A percentile compares a stretch with the other conserved stretches of the same genome.
Conservation (phyloP, 805 yeast genomes). For the Zygotorulaspora danielsina region DNA sequence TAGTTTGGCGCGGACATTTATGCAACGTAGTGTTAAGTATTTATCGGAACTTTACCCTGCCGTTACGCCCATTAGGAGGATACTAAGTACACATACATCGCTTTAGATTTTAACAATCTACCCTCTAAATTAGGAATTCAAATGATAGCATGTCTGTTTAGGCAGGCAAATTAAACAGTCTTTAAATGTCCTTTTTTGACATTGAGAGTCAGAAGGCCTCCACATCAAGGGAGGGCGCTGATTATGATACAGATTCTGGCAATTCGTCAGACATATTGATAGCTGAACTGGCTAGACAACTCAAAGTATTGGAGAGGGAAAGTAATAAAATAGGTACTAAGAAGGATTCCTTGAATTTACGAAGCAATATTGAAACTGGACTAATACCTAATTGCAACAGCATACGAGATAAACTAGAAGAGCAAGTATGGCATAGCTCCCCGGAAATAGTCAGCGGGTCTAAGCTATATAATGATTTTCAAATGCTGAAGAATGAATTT, state of each 20-base stretch:
- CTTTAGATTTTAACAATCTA: no score
- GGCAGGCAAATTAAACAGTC: no score
- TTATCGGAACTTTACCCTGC: no score
- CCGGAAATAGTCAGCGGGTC: constrained; percentile 14
- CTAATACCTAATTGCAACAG: constrained; percentile 23
- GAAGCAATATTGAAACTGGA: constrained; percentile 29
- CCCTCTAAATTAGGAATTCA: no score
- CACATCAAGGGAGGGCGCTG: constrained; percentile 3
- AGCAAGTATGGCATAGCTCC: constrained; percentile 7
- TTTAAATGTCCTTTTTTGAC: constrained; percentile 28
- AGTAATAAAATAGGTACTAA: constrained; percentile 19
- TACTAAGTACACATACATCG: no score
- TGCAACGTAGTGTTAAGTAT: no score
- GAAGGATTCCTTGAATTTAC: constrained; percentile 38
- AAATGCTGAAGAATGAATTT: constrained; percentile 46
- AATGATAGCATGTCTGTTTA: no score
- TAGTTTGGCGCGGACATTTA: no score
- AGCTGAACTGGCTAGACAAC: constrained; percentile 14
- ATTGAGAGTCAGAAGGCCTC: constrained; percentile 16
- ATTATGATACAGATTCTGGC: not conserved
- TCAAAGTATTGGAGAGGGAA: constrained; percentile 16
- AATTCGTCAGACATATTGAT: constrained; percentile 11
- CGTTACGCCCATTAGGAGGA: no score
- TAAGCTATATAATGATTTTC: constrained; percentile 54
- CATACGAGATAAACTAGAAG: constrained; percentile 20